A percentile compares a stretch with the other conserved stretches of the same genome.
Evolutionary conservation across 805 yeast genomes (phyloP).

Genomic region (Saccharomycodes ludwigii): DNA sequence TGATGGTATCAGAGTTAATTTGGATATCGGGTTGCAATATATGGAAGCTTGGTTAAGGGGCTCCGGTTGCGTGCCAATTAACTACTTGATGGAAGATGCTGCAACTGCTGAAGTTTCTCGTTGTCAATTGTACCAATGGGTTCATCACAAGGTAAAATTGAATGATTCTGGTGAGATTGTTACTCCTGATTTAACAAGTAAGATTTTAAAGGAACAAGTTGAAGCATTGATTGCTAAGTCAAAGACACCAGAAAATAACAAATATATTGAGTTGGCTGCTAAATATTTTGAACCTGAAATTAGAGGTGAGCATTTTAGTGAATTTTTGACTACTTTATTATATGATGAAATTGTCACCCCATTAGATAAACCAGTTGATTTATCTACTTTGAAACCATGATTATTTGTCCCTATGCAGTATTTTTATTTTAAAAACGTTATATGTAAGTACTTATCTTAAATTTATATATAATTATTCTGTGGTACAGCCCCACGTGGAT

Average conservation of each 20-base stretch:
- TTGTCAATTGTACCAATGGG: conserved; percentile 77
- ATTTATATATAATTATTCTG: no score
- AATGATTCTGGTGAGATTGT: conserved; percentile 46
- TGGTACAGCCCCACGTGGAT: no score
- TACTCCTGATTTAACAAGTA: conserved; percentile 46
- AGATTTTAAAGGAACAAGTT: conserved; percentile 51
- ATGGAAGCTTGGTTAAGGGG: conserved; percentile 84
- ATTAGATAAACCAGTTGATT: conserved; percentile 19
- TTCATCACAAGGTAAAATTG: conserved; percentile 49
- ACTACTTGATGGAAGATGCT: conserved; percentile 80
- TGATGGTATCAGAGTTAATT: conserved; percentile 58
- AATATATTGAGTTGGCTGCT: conserved; percentile 57
- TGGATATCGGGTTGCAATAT: conserved; percentile 65
- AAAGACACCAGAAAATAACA: conserved; percentile 32
- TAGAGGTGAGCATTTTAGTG: conserved; percentile 58
- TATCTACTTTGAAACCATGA: conserved; percentile 4
- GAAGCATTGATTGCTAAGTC: conserved; percentile 34
- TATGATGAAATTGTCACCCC: conserved; percentile 47
- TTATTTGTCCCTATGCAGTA: no score
- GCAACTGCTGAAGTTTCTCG: conserved; percentile 84
- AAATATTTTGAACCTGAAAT: conserved; percentile 63
- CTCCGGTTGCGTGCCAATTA: conserved; percentile 76
- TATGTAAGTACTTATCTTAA: no score
- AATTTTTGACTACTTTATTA: conserved; percentile 63
- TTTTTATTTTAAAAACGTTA: no score